Evolutionary conservation across 176 grass and related monocot genomes (phyloP).

Genomic region (Saccharum spontaneum): DNA sequence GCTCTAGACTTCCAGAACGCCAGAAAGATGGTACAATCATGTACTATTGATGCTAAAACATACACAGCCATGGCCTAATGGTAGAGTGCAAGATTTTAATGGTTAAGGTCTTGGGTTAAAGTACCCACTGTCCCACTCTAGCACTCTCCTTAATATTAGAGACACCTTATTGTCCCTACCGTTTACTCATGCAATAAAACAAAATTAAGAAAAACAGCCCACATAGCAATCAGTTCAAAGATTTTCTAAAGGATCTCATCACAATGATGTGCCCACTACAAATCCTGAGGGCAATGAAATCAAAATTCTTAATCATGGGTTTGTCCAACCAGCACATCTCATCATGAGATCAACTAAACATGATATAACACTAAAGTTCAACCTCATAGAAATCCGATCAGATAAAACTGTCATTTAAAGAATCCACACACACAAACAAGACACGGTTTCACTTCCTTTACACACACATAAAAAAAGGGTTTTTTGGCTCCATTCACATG

Average conservation of each 20-base stretch:
- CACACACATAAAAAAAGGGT: not conserved
- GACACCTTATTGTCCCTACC: not conserved
- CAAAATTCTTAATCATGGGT: not conserved
- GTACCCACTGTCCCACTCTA: not conserved
- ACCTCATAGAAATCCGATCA: not conserved
- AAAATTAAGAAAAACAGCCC: not conserved
- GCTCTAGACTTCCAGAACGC: not conserved
- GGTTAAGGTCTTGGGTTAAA: not conserved
- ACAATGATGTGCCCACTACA: constrained; percentile 5
- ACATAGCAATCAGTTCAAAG: not conserved
- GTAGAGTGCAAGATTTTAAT: not conserved
- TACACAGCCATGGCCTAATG: not conserved
- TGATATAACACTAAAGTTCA: not conserved
- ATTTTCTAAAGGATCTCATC: not conserved
- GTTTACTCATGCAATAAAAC: not conserved
- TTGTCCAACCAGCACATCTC: not conserved
- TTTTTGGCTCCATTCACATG: constrained; percentile 20
- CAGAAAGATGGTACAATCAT: constrained; percentile 9
- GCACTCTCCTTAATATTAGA: not conserved
- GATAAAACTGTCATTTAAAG: not conserved
- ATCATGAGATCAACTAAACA: constrained; percentile 8
- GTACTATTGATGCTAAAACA: not conserved
- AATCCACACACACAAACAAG: not conserved
- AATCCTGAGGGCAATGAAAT: not conserved
- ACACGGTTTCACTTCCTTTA: not conserved